Evolutionary conservation across 306 rosid species (phyloP).

Genomic region (Trifolium repens): DNA sequence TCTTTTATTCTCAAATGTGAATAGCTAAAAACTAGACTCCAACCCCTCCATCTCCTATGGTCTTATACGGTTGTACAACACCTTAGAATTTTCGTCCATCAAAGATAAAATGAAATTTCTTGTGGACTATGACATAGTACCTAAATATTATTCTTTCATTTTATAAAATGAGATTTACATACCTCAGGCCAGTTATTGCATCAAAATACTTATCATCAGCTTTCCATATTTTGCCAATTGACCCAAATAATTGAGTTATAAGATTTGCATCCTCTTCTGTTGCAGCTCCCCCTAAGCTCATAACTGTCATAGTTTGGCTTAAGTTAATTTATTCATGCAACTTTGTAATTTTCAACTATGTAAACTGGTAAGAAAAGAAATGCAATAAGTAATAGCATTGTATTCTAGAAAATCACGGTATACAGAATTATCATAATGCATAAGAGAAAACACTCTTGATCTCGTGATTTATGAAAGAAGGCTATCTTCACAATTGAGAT

Average conservation of each 20-base stretch:
- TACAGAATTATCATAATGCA: constrained; percentile 7
- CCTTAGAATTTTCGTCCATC: constrained; percentile 2
- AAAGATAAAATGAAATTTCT: constrained; percentile 27
- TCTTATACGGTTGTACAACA: constrained; percentile 7
- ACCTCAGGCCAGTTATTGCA: constrained; percentile 94
- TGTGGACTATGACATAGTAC: constrained; percentile 18
- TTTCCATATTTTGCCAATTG: constrained; percentile 88
- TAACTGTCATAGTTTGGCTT: constrained; percentile 57
- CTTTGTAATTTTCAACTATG: constrained; percentile 27
- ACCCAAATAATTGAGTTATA: constrained; percentile 75
- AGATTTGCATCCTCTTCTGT: constrained; percentile 79
- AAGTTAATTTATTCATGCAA: constrained; percentile 27
- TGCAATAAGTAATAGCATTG: constrained; percentile 21
- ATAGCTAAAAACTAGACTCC: constrained; percentile 10
- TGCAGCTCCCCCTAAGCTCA: constrained; percentile 86
- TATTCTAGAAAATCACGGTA: constrained; percentile 27
- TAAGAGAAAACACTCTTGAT: constrained; percentile 36
- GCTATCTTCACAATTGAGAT: constrained; percentile 29
- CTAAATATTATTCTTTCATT: constrained; percentile 1
- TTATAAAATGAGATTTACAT: constrained; percentile 38
- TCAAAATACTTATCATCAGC: constrained; percentile 89
- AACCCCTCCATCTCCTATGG: constrained; percentile 7
- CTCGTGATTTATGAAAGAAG: constrained; percentile 26
- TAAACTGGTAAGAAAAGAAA: constrained; percentile 34
- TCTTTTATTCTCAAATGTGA: constrained; percentile 28